These are phyloP conservation scores for Chimonanthus salicifolius DNA, from an alignment of 164 flowering plant species.

Conservation along the genomic window DNA sequence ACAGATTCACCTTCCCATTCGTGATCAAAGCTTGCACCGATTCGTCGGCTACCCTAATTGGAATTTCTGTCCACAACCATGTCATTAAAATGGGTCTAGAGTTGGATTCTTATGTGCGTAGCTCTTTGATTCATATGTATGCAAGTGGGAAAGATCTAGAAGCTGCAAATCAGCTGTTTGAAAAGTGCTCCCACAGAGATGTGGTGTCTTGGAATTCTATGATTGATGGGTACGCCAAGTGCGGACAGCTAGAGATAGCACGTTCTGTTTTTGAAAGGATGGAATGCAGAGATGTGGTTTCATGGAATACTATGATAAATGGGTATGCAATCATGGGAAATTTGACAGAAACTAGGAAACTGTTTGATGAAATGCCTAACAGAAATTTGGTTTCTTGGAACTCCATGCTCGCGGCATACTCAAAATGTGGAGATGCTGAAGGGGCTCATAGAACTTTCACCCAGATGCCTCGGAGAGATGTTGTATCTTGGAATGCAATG, in stretches of 20 bases:
- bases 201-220: slow-evolving; percentile 31
- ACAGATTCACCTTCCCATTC: slow-evolving; percentile 32
- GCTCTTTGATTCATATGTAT: slow-evolving; percentile 33
- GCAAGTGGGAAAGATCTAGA: slow-evolving; percentile 18
- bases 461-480: slow-evolving; percentile 27
- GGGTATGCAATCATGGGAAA: slow-evolving; percentile 27
- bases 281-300: slow-evolving; percentile 26
- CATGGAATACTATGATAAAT: slow-evolving; percentile 34
- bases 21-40: slow-evolving; percentile 28
- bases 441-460: slow-evolving; percentile 17
- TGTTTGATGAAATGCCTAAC: slow-evolving; percentile 31
- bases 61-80: slow-evolving; percentile 25
- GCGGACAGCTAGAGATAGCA: slow-evolving; percentile 20
- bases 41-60: slow-evolving; percentile 8
- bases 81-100: slow-evolving; percentile 21
- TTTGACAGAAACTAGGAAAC: slow-evolving; percentile 16
- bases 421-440: slow-evolving; percentile 27
- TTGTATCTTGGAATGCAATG: slow-evolving; percentile 31
- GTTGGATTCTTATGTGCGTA: slow-evolving; percentile 24
- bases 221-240: slow-evolving; percentile 33
- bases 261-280: slow-evolving; percentile 17
- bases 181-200: slow-evolving; percentile 13
- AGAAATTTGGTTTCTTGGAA: slow-evolving; percentile 35
- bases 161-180: slow-evolving; percentile 25
- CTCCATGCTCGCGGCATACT: slow-evolving; percentile 31